Percentiles rank a stretch among this genome's conserved stretches.
Conservation (phyloP, 805 yeast genomes). For the Ogataea methylovora region DNA sequence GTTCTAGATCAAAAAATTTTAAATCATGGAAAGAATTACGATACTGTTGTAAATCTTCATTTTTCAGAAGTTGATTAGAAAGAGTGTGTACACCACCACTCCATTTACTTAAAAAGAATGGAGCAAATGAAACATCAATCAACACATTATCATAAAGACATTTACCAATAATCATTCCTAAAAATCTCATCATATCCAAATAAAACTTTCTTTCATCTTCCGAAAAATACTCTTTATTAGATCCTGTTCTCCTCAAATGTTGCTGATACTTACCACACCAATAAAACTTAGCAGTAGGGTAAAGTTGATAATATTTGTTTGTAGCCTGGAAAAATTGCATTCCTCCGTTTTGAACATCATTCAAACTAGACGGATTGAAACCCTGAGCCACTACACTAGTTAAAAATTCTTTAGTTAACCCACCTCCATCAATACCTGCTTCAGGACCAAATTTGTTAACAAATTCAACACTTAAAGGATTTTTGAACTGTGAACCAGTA, state of each 20-base stretch:
- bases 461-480: constrained; percentile 56
- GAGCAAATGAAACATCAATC: constrained; percentile 78
- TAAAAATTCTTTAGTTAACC: constrained; percentile 84
- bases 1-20: constrained; percentile 56
- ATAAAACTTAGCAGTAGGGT: constrained; percentile 56
- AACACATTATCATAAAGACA: constrained; percentile 79
- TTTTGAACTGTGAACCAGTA: constrained; percentile 48
- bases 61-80: neutral
- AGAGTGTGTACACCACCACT: constrained; percentile 1
- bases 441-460: constrained; percentile 70
- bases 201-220: constrained; percentile 15
- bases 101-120: constrained; percentile 75
- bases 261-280: constrained; percentile 19
- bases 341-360: constrained; percentile 15
- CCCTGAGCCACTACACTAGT: constrained; percentile 67
- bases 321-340: constrained; percentile 10
- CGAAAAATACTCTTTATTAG: constrained; percentile 5
- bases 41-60: constrained; percentile 20
- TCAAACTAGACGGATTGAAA: constrained; percentile 38
- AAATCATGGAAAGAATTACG: constrained; percentile 75
- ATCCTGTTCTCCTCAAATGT: constrained; percentile 12
- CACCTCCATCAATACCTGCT: constrained; percentile 96
- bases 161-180: constrained; percentile 84
- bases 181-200: constrained; percentile 39
- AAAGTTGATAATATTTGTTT: constrained; percentile 50